Percentiles rank a stretch among this genome's conserved stretches.
These are phyloP conservation scores for Chlorophyllum brunneum DNA, from an alignment of 768 basidiomycete genomes.

Conservation along the genomic window DNA sequence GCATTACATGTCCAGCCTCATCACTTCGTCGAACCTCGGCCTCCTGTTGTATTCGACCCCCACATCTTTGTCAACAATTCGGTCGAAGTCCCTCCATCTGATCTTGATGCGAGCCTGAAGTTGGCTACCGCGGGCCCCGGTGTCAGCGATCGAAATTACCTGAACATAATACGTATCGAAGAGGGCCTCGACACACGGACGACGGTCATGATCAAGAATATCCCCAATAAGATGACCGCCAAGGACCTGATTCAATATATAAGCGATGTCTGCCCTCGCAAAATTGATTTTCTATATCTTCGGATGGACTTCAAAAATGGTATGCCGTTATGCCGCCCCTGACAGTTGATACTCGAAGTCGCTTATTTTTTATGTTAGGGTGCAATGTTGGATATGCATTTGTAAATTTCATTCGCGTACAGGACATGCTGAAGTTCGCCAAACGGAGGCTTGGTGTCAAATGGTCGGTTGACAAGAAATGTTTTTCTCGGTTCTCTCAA, in stretches of 20 bases:
- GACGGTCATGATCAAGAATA: slow-evolving; percentile 89
- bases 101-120: background rate
- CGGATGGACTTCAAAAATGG: slow-evolving; percentile 85
- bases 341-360: background rate
- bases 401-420: slow-evolving; percentile 82
- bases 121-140: slow-evolving; percentile 20
- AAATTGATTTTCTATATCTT: slow-evolving; percentile 84
- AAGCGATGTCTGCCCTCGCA: slow-evolving; percentile 65
- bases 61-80: slow-evolving; percentile 8
- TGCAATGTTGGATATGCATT: slow-evolving; percentile 84
- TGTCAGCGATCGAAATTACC: slow-evolving; percentile 33
- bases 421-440: slow-evolving; percentile 75
- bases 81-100: background rate
- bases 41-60: background rate
- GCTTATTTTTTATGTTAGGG: slow-evolving; percentile 33
- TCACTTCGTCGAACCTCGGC: background rate
- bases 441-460: slow-evolving; percentile 71
- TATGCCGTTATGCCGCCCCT: slow-evolving; percentile 27
- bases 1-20: background rate
- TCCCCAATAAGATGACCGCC: slow-evolving; percentile 89
- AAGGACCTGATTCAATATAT: slow-evolving; percentile 67
- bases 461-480: slow-evolving; percentile 47
- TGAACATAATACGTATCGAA: slow-evolving; percentile 72
- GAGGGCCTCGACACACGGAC: slow-evolving; percentile 76
- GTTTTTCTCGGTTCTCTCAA: background rate